These are phyloP conservation scores for Neltuma alba DNA, from an alignment of 306 rosid species.

Conservation along the genomic window DNA sequence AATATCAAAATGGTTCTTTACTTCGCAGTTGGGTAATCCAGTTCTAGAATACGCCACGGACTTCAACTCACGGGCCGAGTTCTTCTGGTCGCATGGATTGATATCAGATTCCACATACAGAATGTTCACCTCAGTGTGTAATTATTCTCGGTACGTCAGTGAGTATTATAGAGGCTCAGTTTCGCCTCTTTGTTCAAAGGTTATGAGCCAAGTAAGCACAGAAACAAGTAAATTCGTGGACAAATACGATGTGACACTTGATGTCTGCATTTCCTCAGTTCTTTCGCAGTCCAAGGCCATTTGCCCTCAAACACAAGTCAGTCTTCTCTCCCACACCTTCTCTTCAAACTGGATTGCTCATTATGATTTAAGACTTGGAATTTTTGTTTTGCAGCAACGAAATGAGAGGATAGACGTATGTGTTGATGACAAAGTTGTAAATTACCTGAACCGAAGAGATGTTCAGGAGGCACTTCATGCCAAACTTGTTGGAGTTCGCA, in stretches of 20 bases:
- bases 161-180: constrained; percentile 48
- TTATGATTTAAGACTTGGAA: not conserved
- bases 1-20: constrained; percentile 20
- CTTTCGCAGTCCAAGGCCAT: constrained; percentile 60
- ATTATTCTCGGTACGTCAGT: constrained; percentile 54
- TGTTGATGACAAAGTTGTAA: constrained; percentile 86
- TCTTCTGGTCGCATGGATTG: constrained; percentile 61
- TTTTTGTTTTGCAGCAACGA: constrained; percentile 59
- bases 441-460: constrained; percentile 78
- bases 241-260: constrained; percentile 82
- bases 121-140: constrained; percentile 53
- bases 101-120: constrained; percentile 49
- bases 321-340: constrained; percentile 8
- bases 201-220: constrained; percentile 65
- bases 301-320: constrained; percentile 55
- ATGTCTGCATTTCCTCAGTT: constrained; percentile 73
- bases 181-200: constrained; percentile 58
- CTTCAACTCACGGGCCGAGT: constrained; percentile 57
- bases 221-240: constrained; percentile 84
- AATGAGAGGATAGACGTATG: constrained; percentile 80
- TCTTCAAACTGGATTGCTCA: constrained; percentile 19
- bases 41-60: constrained; percentile 51
- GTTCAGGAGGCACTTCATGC: constrained; percentile 87
- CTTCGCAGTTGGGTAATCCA: constrained; percentile 58
- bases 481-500: constrained; percentile 69